A percentile compares a stretch with the other conserved stretches of the same genome.
Evolutionary conservation across 106 monocot genomes (phyloP).

Genomic region (Xerophyta viscosa): DNA sequence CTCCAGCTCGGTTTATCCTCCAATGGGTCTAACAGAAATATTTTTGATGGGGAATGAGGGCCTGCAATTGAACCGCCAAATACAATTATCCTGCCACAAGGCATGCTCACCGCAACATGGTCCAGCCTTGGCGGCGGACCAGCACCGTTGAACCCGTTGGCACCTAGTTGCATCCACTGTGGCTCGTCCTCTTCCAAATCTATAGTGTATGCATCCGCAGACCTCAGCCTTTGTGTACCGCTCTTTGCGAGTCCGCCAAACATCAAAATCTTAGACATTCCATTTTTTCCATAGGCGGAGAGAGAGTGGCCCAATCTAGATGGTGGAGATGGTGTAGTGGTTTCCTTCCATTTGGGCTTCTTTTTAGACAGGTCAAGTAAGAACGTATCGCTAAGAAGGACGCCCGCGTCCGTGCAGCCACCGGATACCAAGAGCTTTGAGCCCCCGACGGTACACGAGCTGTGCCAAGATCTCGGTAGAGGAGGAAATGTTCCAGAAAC

Average conservation of each 20-base stretch:
- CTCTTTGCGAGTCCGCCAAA: slow-evolving; percentile 92
- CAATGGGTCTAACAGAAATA: slow-evolving; percentile 64
- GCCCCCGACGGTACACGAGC: slow-evolving; percentile 73
- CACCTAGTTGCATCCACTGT: slow-evolving; percentile 66
- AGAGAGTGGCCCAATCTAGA: slow-evolving; percentile 81
- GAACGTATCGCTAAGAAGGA: slow-evolving; percentile 77
- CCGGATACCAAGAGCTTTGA: slow-evolving; percentile 87
- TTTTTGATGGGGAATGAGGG: slow-evolving; percentile 77
- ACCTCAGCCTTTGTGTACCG: slow-evolving; percentile 69
- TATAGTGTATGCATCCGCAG: slow-evolving; percentile 67
- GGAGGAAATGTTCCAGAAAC: slow-evolving; percentile 50
- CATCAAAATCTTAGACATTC: slow-evolving; percentile 65
- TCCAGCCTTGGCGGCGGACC: slow-evolving; percentile 77
- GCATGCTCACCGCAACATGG: slow-evolving; percentile 84
- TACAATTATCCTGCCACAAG: slow-evolving; percentile 78
- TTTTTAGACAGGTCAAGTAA: slow-evolving; percentile 59
- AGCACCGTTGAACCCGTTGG: slow-evolving; percentile 31
- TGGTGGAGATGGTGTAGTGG: slow-evolving; percentile 45
- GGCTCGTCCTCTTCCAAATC: slow-evolving; percentile 67
- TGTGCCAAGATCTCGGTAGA: slow-evolving; percentile 85
- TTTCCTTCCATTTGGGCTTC: slow-evolving; percentile 79
- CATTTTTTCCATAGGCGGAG: slow-evolving; percentile 62
- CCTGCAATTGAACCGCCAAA: slow-evolving; percentile 92
- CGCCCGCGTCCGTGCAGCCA: slow-evolving; percentile 72
- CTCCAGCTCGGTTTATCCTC: slow-evolving; percentile 83